phyloP scores from a whole-genome alignment of 2,329 filamentous ascomycete genomes.

The Lecanosticta acicola region DNA sequence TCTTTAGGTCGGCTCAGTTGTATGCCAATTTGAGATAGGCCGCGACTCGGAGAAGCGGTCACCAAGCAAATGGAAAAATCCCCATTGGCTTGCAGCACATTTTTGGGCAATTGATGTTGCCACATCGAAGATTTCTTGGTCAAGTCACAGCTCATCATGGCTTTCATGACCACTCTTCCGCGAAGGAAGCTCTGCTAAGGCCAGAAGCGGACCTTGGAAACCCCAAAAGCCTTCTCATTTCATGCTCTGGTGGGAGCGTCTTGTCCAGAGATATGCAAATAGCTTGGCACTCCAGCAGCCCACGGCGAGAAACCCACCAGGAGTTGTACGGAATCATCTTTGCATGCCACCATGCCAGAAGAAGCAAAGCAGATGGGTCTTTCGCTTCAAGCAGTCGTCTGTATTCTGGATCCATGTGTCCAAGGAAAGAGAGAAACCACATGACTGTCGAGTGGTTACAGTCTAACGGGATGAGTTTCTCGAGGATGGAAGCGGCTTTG shows the following conservation, averaged over 20 bases:
- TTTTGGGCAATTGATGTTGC: no score
- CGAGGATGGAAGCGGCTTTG: slow-evolving; percentile 28
- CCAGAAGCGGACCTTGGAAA: slow-evolving; percentile 12
- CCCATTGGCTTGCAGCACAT: no score
- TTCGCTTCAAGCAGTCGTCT: slow-evolving; percentile 44
- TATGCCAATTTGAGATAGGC: no score
- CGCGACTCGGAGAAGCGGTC: no score
- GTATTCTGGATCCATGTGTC: slow-evolving; percentile 42
- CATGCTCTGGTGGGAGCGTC: slow-evolving; percentile 7
- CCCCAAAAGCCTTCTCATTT: slow-evolving; percentile 9
- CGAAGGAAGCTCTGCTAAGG: neutral
- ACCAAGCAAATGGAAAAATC: no score
- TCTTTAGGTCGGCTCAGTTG: no score
- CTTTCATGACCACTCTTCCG: neutral
- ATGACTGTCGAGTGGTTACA: slow-evolving; percentile 40
- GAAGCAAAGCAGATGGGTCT: slow-evolving; percentile 49
- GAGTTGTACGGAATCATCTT: slow-evolving; percentile 40
- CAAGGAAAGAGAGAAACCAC: slow-evolving; percentile 46
- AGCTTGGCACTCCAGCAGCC: slow-evolving; percentile 46
- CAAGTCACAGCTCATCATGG: no score
- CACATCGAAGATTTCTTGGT: no score
- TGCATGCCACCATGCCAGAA: slow-evolving; percentile 54
- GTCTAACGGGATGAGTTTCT: slow-evolving; percentile 34
- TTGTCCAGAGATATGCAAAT: slow-evolving; percentile 43
- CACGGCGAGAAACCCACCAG: slow-evolving; percentile 49